These are phyloP conservation scores for Suillus subaureus DNA, from an alignment of 768 basidiomycete species.

Conservation along the genomic window DNA sequence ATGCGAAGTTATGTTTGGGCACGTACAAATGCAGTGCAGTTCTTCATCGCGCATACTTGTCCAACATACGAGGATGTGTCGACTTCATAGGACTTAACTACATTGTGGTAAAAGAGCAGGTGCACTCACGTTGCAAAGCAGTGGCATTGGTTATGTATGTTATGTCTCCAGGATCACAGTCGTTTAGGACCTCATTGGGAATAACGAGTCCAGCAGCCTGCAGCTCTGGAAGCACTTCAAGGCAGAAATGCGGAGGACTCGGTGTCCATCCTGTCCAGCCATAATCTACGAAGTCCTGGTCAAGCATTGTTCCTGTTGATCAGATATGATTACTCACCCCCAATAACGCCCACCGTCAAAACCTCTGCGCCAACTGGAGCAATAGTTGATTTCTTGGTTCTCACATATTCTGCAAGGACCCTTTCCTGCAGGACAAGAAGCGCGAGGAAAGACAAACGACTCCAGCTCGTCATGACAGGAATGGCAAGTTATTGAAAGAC, in stretches of 20 bases:
- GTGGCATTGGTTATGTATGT: conserved; percentile 1
- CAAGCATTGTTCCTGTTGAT: not conserved
- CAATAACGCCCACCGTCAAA: conserved; percentile 4
- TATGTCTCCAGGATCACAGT: conserved; percentile 6
- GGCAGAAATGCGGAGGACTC: conserved; percentile 6
- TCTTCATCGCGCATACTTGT: conserved; percentile 3
- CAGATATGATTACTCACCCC: not conserved
- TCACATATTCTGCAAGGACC: conserved; percentile 1
- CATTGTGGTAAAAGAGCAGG: no score
- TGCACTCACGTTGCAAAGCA: conserved; percentile 5
- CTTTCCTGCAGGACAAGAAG: not conserved
- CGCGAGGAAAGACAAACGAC: not conserved
- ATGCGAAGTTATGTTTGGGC: no score
- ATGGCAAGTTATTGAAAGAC: not conserved
- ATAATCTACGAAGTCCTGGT: not conserved
- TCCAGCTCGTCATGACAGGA: not conserved
- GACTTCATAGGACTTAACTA: not conserved
- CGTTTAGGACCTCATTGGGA: conserved; percentile 1
- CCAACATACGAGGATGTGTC: not conserved
- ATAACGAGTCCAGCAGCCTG: conserved; percentile 2
- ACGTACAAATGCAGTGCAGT: conserved; percentile 5
- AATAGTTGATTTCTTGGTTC: not conserved
- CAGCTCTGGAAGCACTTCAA: conserved; percentile 5
- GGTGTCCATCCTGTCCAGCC: conserved; percentile 5
- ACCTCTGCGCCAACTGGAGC: conserved; percentile 5